Percentiles rank a stretch among this genome's conserved stretches.
Conservation (phyloP, 108 stramenopile genomes). For the Epipyxis sp. region DNA sequence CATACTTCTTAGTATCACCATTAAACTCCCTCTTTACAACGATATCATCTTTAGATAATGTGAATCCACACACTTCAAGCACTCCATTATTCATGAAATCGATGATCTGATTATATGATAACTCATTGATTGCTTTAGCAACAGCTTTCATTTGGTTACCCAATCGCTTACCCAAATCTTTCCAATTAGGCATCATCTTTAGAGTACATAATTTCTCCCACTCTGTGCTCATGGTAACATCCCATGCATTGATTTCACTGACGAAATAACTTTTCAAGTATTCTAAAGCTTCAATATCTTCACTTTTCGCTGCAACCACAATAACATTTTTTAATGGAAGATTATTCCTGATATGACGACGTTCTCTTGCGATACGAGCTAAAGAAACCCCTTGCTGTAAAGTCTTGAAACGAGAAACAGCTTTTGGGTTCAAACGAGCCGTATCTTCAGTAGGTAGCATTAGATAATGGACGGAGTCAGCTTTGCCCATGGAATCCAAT, state of each 20-base stretch:
- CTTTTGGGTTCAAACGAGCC: constrained; percentile 72
- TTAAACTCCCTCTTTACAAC: constrained; percentile 81
- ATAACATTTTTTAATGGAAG: constrained; percentile 86
- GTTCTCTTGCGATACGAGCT: constrained; percentile 86
- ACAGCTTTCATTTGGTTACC: constrained; percentile 81
- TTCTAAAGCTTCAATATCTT: constrained; percentile 72
- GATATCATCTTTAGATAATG: constrained; percentile 69
- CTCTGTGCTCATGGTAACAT: constrained; percentile 67
- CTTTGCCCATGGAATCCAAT: constrained; percentile 81
- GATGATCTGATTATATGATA: constrained; percentile 65
- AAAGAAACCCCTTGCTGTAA: constrained; percentile 86
- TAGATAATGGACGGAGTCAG: constrained; percentile 90
- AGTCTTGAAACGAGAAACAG: constrained; percentile 80
- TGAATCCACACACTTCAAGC: constrained; percentile 67
- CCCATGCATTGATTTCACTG: constrained; percentile 93
- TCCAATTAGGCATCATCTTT: constrained; percentile 78
- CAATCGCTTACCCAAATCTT: constrained; percentile 82
- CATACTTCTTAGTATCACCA: constrained; percentile 83
- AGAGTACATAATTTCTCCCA: constrained; percentile 87
- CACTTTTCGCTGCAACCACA: constrained; percentile 73
- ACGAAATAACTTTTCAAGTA: constrained; percentile 83
- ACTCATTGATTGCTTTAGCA: constrained; percentile 35
- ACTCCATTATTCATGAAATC: constrained; percentile 69
- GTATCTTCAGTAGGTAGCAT: constrained; percentile 75
- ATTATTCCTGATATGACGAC: constrained; percentile 77